Base-by-base conservation (phyloP, 805 yeast species). In the Sugiyamaella marilandica region DNA sequence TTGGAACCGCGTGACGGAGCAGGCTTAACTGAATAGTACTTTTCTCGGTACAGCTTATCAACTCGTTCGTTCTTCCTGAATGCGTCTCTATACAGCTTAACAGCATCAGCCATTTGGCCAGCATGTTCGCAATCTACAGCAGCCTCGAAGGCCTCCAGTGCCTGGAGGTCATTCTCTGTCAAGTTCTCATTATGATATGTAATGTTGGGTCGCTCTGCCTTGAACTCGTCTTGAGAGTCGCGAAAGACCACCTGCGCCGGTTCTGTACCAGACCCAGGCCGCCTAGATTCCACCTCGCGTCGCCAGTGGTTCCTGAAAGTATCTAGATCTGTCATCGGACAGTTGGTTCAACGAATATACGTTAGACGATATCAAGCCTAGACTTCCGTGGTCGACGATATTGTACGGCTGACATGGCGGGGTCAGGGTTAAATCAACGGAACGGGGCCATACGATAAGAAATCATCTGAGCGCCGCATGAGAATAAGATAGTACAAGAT, bases 31-130 rank as follows among this genome's bases (percentile, higher is more conserved):
- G 66, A 59, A 47, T 61, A 64, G 44, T 64, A 63, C 58, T 63
- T 64, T 56, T 79, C 75, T 48, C 95, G 74, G 65, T 88, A 88
- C 19, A 79, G 67, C 46, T 77, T 70, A 63, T 90, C 96, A 4
- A 90, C 90, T 52, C 76, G 76, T 11, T 69, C 73, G 57, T 77
- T 60, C 51, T 82, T 66, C 60, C 77, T 81, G 65, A 83, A 78
- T 1, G 97, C 96, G 56, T 76, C 74, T 56, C 95, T 73, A 67
- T 90, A 90, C 58, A 70, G 77, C 47, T 73, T 78, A 26, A 87
- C 81, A 1, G 96, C 96, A 62, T 89, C 96, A n/a, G 87, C 77
- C 80, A 89, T 76, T 55, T 81, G 73, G 0, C 96, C 96, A 47
- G 74, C 78, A 33, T 77, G 71, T 67, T 90, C 97, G 62, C 83